Evolutionary conservation across 345 rosid species (phyloP), one percentile per base, ranked within the genome.

Genomic region (Ceriops zippeliana): DNA sequence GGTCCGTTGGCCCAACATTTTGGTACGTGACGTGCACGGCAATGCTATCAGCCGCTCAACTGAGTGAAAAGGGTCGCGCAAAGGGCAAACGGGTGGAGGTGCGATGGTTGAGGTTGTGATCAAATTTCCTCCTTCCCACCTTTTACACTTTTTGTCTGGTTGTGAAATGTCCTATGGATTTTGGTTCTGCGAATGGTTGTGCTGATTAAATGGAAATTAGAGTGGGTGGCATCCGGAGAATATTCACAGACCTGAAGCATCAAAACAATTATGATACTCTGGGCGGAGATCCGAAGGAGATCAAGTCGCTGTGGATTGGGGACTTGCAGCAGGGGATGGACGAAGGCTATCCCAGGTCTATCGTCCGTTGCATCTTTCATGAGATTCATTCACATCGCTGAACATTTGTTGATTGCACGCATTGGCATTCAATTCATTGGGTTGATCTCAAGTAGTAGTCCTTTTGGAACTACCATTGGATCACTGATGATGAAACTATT

Each of bases 291-390:
- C n/a, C 74, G 1, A 78, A 72, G 7, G 96, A 89, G 82, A 77
- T 90, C 78, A 86, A 85, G 75, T 88, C 96, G 16, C 75, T 95
- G 70, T 95, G 98, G 99, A 91, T 95, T 74, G 97, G 98, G 10
- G 98, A 91, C 77, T 69, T 91, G 72, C 96, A 86, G 85, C 91
- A 79, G 6, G 88, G 96, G 90, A 95, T 95, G 99, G 96, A 95
- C 53, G 97, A 95, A 77, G 81, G 24, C 81, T 91, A 95, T 69
- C 87, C 91, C 67, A 56, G 74, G 69, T 76, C 26, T 75, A 72
- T 82, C 75, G 26, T 24, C 26, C 26, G 0, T 24, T 1, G 24
- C 24, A 24, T 24, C 26, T 24, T 24, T 24, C 26, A 24, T 24
- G 26, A 24, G 1, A 24, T 24, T 24, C 26, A 31, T 31, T 31